These are phyloP conservation scores for Saprolegnia parasitica DNA, from an alignment of 352 stramenopile species.

Conservation along the genomic window DNA sequence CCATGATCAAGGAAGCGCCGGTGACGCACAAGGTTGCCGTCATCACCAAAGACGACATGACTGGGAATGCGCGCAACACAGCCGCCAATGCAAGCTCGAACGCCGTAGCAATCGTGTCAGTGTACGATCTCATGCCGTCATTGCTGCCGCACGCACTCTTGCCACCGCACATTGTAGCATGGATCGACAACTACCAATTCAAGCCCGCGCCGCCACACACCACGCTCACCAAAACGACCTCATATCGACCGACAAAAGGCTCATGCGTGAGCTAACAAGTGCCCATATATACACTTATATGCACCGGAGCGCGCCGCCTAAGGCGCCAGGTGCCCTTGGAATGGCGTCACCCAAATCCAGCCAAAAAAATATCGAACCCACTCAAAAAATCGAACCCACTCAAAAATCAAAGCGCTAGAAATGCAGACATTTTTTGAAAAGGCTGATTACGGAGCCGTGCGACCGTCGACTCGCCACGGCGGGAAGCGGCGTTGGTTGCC, in stretches of 20 bases:
- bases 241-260: not conserved
- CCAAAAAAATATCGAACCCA: no score
- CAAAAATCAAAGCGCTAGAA: no score
- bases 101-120: not conserved
- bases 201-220: not conserved
- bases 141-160: not conserved
- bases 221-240: not conserved
- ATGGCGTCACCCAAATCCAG: no score
- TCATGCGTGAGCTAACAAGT: slow-evolving; percentile 3
- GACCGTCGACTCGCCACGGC: not conserved
- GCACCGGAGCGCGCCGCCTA: no score
- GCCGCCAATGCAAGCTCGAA: not conserved
- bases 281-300: no score
- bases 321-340: no score
- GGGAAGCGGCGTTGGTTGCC: not conserved
- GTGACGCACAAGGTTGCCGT: not conserved
- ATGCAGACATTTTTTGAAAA: no score
- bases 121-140: slow-evolving; percentile 4
- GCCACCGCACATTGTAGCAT: not conserved
- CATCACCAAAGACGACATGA: not conserved
- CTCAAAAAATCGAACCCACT: no score
- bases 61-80: not conserved
- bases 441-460: no score
- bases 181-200: not conserved
- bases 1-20: not conserved